Base-by-base conservation (phyloP, 768 basidiomycete genomes). In the Agrocybe pediades region DNA sequence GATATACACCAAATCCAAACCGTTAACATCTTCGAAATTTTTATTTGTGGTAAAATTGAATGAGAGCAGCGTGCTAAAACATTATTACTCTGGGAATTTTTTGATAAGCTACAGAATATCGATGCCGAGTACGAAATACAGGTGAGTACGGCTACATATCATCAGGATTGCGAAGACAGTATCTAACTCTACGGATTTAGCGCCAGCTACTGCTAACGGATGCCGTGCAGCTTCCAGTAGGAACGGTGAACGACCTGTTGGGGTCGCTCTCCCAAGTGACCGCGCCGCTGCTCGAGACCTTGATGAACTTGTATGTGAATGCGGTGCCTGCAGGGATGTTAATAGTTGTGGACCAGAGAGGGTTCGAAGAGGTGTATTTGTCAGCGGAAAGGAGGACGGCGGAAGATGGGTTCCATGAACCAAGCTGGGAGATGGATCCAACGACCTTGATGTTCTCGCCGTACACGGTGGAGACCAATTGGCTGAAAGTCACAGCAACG, bases 261-360 rank as follows among this genome's bases (percentile, higher is more conserved):
- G 49, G 49, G 26, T 50, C 49, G 25, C 49, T 50, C 39, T 50
- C 49, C 49, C 49, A 50, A 9, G 49, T 29, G 13, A 50, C 49
- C 5, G 49, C 39, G n/a, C 49, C 49, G 20, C 41, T 50, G 49
- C 49, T 50, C 24, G 49, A 50, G 7, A 50, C 49, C 41, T 50
- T 50, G 39, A 50, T 41, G 49, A 50, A 50, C 17, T 50, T 50
- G 41, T 50, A 30, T 30, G 15, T 30, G 15, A 15, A 7, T 30
- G 29, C 29, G 15, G 29, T 7, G 15, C 15, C 33, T 4, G 20
- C 20, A 4, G 45, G 21, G n/a, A 19, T 26, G 16, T 8, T 26
- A 13, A 46, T 24, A 15, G 23, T 9, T 6, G 41, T 17, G 13
- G 41, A 20, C 20, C 41, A 21, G 17, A 43, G 20, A 25, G 41